Evolutionary conservation across 805 yeast genomes (phyloP).

Genomic region (Yamadazyma nakazawae): DNA sequence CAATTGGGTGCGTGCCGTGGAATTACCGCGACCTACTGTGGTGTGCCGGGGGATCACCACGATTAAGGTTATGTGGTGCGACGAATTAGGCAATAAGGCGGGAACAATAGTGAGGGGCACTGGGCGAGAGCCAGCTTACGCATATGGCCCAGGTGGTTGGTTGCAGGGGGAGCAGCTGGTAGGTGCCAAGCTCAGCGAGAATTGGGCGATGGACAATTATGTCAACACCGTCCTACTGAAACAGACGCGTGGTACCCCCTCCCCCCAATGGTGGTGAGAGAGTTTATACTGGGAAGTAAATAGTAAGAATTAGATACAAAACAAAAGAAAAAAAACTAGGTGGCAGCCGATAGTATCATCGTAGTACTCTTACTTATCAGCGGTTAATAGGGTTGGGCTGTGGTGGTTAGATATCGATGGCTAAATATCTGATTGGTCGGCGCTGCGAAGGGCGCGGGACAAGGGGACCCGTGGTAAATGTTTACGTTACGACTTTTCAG

Average conservation of each 20-base stretch:
- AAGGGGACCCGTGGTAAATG: neutral
- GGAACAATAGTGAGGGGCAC: neutral
- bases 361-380: too few relatives aligned
- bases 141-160: neutral
- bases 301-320: too few relatives aligned
- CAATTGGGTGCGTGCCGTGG: neutral
- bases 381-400: too few relatives aligned
- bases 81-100: neutral
- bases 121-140: neutral
- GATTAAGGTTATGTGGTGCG: neutral
- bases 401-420: neutral
- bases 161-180: neutral
- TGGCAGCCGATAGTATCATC: too few relatives aligned
- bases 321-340: too few relatives aligned
- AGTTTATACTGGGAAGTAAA: too few relatives aligned
- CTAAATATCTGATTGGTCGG: neutral
- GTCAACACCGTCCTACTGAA: neutral
- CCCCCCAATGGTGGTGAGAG: neutral
- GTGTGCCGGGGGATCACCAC: neutral
- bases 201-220: neutral
- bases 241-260: neutral
- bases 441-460: neutral
- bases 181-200: neutral
- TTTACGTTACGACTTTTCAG: neutral
- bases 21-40: neutral